Conservation (phyloP, 495 filamentous ascomycete species). For the Penicillium verhagenii region DNA sequence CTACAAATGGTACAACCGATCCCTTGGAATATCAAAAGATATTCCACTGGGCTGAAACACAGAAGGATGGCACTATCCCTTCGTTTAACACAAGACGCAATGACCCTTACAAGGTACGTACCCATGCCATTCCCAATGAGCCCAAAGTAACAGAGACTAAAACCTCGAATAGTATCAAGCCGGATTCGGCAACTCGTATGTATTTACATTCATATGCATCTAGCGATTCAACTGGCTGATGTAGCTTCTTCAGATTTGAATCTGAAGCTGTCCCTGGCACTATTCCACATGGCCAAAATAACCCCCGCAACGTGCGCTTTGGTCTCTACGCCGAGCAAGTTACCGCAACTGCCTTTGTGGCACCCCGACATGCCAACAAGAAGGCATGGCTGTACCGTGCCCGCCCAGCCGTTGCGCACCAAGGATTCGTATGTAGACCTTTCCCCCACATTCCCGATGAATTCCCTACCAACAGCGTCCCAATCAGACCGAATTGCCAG, state of each 20-base stretch:
- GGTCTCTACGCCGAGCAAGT: conserved; percentile 50
- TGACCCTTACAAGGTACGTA: conserved; percentile 50
- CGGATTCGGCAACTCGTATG: conserved; percentile 54
- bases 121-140: background rate
- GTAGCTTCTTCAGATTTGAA: conserved; percentile 29
- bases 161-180: conserved; percentile 44
- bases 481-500: conserved; percentile 44
- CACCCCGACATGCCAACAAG: conserved; percentile 48
- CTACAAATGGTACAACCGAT: conserved; percentile 24
- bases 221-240: conserved; percentile 29
- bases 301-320: conserved; percentile 45
- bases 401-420: conserved; percentile 50
- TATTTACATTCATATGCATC: conserved; percentile 15
- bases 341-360: conserved; percentile 48
- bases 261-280: conserved; percentile 51
- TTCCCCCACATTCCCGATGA: no score
- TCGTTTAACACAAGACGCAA: conserved; percentile 50
- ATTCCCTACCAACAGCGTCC: no score
- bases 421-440: conserved; percentile 49
- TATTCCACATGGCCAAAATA: conserved; percentile 49
- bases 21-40: conserved; percentile 54
- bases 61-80: conserved; percentile 49
- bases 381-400: conserved; percentile 50
- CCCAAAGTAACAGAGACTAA: conserved; percentile 17
- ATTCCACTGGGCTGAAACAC: conserved; percentile 59